phyloP scores from a whole-genome alignment of 108 stramenopile genomes.

The Skeletonema menzelii region DNA sequence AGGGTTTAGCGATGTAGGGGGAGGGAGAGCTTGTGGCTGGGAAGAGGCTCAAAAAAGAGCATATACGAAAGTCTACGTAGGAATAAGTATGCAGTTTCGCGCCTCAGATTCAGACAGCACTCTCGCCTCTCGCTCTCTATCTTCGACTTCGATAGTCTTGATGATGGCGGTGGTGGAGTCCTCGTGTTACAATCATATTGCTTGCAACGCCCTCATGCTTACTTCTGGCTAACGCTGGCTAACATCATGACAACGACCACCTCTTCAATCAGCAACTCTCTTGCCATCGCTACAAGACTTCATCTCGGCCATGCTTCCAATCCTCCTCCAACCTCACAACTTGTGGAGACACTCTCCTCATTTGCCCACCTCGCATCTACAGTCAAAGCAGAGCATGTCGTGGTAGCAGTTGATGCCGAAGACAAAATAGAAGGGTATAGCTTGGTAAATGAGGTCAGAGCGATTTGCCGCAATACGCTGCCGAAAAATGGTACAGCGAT shows the following conservation, averaged over 20 bases:
- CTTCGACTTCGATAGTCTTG: no score
- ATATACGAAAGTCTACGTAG: no score
- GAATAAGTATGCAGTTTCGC: no score
- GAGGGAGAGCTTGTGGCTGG: no score
- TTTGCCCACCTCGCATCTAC: slow-evolving; percentile 30
- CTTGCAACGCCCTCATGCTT: no score
- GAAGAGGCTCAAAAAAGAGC: no score
- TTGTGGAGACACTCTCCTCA: slow-evolving; percentile 21
- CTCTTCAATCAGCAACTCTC: background rate
- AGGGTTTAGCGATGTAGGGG: no score
- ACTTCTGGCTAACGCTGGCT: background rate
- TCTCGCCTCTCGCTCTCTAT: no score
- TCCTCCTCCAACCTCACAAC: slow-evolving; percentile 35
- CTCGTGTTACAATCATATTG: no score
- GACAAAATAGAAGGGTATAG: slow-evolving; percentile 61
- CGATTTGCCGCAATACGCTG: slow-evolving; percentile 25
- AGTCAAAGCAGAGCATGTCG: slow-evolving; percentile 26
- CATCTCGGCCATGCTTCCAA: slow-evolving; percentile 70
- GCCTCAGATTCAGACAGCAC: no score
- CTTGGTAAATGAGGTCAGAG: slow-evolving; percentile 39
- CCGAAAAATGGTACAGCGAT: background rate
- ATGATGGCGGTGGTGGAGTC: no score
- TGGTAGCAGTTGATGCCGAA: slow-evolving; percentile 75
- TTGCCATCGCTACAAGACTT: slow-evolving; percentile 62
- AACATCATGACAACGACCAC: background rate